These are phyloP conservation scores for Hygrophoropsis aurantiaca DNA, from an alignment of 768 basidiomycete genomes.

Conservation along the genomic window DNA sequence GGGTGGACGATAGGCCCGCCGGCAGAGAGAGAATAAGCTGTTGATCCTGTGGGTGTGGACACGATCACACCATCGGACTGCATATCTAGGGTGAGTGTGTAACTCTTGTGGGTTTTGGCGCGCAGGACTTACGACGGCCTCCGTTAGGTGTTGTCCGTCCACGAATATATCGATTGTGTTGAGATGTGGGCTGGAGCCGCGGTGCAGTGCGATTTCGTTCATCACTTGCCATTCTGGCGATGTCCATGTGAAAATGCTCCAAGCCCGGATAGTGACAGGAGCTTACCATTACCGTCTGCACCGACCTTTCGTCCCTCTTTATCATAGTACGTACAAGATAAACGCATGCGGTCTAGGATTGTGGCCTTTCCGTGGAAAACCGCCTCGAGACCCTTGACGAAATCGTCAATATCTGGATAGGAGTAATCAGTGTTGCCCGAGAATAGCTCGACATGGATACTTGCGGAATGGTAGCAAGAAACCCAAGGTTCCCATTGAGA, in stretches of 20 bases:
- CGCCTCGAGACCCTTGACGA: conserved; percentile 74
- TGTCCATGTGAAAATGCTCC: conserved; percentile 3
- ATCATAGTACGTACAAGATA: conserved; percentile 79
- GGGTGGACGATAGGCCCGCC: conserved; percentile 97
- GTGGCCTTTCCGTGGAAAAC: conserved; percentile 80
- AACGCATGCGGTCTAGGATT: conserved; percentile 85
- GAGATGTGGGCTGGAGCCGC: conserved; percentile 87
- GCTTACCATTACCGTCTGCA: conserved; percentile 57
- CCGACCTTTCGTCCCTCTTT: conserved; percentile 55
- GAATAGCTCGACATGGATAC: conserved; percentile 24
- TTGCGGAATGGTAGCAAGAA: conserved; percentile 92
- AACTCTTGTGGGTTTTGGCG: conserved; percentile 6
- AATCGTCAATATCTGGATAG: conserved; percentile 80
- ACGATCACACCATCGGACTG: conserved; percentile 94
- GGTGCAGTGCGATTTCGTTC: conserved; percentile 94
- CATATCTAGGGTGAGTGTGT: conserved; percentile 12
- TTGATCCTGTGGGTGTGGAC: conserved; percentile 95
- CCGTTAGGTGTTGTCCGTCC: conserved; percentile 92
- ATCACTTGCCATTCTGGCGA: conserved; percentile 88
- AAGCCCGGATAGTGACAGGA: neutral
- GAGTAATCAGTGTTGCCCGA: neutral
- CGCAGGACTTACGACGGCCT: conserved; percentile 75
- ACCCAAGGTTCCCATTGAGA: conserved; percentile 80
- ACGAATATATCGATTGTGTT: conserved; percentile 94
- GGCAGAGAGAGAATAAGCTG: conserved; percentile 93